Conservation (phyloP, 495 filamentous ascomycete genomes). For the Hypoxylon lenormandii region DNA sequence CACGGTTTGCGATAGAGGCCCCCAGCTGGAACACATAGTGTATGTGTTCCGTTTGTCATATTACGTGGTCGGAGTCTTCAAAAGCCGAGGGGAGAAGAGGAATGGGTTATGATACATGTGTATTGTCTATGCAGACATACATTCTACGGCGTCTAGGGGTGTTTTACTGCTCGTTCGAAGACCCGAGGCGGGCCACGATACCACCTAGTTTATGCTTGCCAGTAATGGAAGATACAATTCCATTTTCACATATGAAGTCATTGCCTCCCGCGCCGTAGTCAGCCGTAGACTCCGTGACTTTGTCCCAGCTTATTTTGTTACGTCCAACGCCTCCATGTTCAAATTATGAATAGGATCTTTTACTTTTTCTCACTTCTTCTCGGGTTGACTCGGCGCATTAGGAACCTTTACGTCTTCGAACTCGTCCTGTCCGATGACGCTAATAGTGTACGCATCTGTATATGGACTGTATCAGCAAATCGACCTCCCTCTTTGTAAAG, state of each 20-base stretch:
- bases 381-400: constrained; percentile 68
- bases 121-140: constrained; percentile 39
- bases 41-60: too few relatives aligned
- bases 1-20: constrained; percentile 39
- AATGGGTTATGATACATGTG: constrained; percentile 33
- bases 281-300: neutral
- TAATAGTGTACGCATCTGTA: constrained; percentile 87
- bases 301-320: neutral
- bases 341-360: neutral
- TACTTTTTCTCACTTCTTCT: constrained; percentile 47
- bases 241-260: constrained; percentile 4
- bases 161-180: constrained; percentile 29
- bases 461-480: constrained; percentile 13
- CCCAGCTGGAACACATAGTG: constrained; percentile 1
- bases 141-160: constrained; percentile 42
- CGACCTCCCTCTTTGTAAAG: neutral
- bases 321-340: neutral
- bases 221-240: constrained; percentile 15
- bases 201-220: constrained; percentile 35
- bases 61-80: constrained; percentile 19
- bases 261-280: neutral
- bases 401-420: constrained; percentile 95
- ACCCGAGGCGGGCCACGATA: constrained; percentile 43
- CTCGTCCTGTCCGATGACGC: constrained; percentile 91
- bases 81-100: constrained; percentile 22